Conservation (phyloP, 257 asterid species). For the Jaltomata sinuosa region DNA sequence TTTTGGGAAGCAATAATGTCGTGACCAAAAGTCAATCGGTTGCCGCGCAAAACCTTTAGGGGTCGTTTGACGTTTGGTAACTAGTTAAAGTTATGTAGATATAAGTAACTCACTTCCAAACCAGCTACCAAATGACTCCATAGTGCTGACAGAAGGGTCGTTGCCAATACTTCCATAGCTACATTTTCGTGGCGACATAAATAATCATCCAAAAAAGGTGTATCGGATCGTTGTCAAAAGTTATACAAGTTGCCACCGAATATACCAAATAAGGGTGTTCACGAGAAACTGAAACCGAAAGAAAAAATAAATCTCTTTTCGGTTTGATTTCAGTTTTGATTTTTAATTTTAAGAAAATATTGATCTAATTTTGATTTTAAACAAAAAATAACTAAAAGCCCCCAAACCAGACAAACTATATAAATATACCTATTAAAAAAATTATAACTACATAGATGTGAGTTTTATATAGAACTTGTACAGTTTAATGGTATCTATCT, state of each 20-base stretch:
- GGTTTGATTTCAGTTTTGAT: neutral
- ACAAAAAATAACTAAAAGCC: neutral
- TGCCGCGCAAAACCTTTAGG: neutral
- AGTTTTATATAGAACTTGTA: too few relatives aligned
- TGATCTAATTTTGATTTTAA: neutral
- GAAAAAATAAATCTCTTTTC: neutral
- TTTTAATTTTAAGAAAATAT: too few relatives aligned
- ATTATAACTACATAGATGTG: too few relatives aligned
- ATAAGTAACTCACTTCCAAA: too few relatives aligned
- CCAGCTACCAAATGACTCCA: too few relatives aligned
- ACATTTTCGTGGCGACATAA: too few relatives aligned
- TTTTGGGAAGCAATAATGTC: neutral
- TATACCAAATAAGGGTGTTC: neutral
- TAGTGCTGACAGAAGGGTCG: neutral
- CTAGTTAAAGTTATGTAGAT: too few relatives aligned
- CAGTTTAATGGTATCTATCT: too few relatives aligned
- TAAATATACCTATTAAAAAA: neutral
- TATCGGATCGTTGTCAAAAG: neutral
- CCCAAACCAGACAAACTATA: neutral
- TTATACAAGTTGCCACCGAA: neutral
- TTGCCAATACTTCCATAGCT: too few relatives aligned
- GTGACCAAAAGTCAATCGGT: neutral
- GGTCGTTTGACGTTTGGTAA: too few relatives aligned
- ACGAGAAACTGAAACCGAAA: neutral
- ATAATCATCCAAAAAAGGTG: too few relatives aligned